Conservation (phyloP, 768 basidiomycete species). For the Termitomyces heimii region DNA sequence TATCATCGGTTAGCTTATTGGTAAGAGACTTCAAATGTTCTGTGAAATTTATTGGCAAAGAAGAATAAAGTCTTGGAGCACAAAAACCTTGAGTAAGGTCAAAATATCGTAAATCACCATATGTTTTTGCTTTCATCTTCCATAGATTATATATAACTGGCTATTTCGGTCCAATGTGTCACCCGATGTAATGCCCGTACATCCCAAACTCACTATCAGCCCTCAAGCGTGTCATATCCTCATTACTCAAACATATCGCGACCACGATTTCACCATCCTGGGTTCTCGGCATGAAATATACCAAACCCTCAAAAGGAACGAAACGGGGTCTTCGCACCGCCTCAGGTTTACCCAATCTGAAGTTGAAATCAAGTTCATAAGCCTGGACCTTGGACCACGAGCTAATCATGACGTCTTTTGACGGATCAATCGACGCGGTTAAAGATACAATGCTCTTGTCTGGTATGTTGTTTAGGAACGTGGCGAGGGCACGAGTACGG, state of each 20-base stretch:
- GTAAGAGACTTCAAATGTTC: too few relatives aligned
- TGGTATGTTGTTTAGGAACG: slow-evolving; percentile 9
- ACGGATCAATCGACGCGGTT: slow-evolving; percentile 13
- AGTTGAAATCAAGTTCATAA: slow-evolving; percentile 18
- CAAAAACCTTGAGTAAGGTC: not conserved
- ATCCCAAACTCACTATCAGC: slow-evolving; percentile 16
- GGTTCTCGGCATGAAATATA: slow-evolving; percentile 20
- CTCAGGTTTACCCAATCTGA: slow-evolving; percentile 19
- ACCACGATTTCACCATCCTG: slow-evolving; percentile 17
- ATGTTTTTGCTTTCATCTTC: not conserved
- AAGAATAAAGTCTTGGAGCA: not conserved
- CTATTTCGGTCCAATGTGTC: not conserved
- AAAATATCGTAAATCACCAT: not conserved
- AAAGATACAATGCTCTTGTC: slow-evolving; percentile 12
- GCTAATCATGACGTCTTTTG: slow-evolving; percentile 20
- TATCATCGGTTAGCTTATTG: too few relatives aligned
- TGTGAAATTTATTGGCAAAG: not conserved
- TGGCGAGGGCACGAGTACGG: slow-evolving; percentile 17
- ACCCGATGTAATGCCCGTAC: slow-evolving; percentile 15
- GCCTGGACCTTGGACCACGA: slow-evolving; percentile 21
- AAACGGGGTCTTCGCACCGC: slow-evolving; percentile 21
- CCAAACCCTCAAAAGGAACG: slow-evolving; percentile 18
- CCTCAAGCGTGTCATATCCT: slow-evolving; percentile 20
- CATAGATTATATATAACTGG: too few relatives aligned
- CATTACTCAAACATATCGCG: slow-evolving; percentile 19